These are phyloP conservation scores for Yueomyces sp. DNA, from an alignment of 805 yeast genomes.

Conservation along the genomic window DNA sequence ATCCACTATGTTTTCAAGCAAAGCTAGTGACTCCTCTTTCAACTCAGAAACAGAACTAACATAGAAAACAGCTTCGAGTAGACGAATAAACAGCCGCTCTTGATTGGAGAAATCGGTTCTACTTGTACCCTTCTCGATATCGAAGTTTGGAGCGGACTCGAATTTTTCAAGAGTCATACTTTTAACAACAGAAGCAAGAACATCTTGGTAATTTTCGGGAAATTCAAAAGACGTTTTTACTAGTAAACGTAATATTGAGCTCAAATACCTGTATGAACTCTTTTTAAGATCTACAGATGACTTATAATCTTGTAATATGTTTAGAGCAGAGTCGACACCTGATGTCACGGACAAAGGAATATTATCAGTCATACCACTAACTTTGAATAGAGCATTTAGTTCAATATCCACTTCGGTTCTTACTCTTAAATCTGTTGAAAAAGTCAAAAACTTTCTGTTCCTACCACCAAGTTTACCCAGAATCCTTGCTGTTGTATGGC, in stretches of 20 bases:
- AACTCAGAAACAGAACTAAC: conserved; percentile 66
- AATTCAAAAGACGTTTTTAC: conserved; percentile 31
- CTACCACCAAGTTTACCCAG: conserved; percentile 95
- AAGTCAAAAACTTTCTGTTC: conserved; percentile 71
- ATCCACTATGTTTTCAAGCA: conserved; percentile 55
- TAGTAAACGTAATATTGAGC: conserved; percentile 52
- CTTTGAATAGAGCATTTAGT: conserved; percentile 49
- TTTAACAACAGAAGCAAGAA: conserved; percentile 38
- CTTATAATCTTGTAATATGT: conserved; percentile 53
- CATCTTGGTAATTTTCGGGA: conserved; percentile 28
- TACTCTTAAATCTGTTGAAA: conserved; percentile 52
- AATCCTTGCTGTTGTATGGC: conserved; percentile 87
- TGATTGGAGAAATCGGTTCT: conserved; percentile 39
- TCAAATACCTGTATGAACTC: conserved; percentile 65
- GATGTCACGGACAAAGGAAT: conserved; percentile 73
- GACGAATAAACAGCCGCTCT: conserved; percentile 48
- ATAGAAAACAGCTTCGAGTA: conserved; percentile 61
- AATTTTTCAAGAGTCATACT: conserved; percentile 20
- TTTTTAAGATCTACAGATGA: conserved; percentile 49
- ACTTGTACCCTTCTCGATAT: conserved; percentile 33
- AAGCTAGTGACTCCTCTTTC: conserved; percentile 46
- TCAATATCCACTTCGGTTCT: conserved; percentile 50
- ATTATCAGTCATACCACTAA: conserved; percentile 51
- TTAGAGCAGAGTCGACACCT: conserved; percentile 67
- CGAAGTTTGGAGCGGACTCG: conserved; percentile 24